A percentile compares a stretch with the other conserved stretches of the same genome.
Conservation (phyloP, 1,139 yeast genomes). For the Keqinozyma sinolaborantium region DNA sequence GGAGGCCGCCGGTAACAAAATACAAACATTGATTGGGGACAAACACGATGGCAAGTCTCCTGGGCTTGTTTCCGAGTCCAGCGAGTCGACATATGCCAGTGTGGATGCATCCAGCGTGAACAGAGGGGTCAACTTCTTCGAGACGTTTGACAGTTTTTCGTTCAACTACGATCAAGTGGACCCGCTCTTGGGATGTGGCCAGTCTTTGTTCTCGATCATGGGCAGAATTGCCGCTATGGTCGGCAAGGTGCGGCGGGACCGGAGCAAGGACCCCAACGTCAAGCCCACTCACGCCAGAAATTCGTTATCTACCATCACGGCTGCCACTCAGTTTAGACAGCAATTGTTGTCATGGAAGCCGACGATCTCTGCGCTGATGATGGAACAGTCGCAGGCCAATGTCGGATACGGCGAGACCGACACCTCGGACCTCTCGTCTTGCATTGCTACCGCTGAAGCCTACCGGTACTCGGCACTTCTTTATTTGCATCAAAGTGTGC, state of each 20-base stretch:
- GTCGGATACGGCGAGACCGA: constrained; percentile 12
- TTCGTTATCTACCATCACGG: constrained; percentile 46
- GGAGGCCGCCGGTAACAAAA: constrained; percentile 5
- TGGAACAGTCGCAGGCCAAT: constrained; percentile 19
- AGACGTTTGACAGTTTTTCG: constrained; percentile 26
- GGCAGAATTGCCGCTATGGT: constrained; percentile 61
- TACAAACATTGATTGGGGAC: constrained; percentile 2
- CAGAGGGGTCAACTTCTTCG: constrained; percentile 22
- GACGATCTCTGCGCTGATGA: constrained; percentile 31
- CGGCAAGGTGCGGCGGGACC: constrained; percentile 38
- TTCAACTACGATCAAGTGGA: constrained; percentile 44
- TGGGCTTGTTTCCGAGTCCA: constrained; percentile 21
- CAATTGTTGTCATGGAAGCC: constrained; percentile 57
- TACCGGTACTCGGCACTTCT: constrained; percentile 56
- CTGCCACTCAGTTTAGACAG: constrained; percentile 52
- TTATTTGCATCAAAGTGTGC: constrained; percentile 66
- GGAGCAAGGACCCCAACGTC: constrained; percentile 7
- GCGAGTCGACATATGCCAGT: constrained; percentile 16
- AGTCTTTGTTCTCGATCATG: constrained; percentile 57
- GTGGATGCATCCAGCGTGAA: constrained; percentile 9
- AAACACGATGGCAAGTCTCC: constrained; percentile 16
- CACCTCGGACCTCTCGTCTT: constrained; percentile 54
- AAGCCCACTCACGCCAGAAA: constrained; percentile 18
- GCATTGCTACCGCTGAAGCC: constrained; percentile 68
- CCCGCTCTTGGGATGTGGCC: constrained; percentile 66